phyloP scores from a whole-genome alignment of 1,284 basidiomycete species.

The Ceratobasidium sp. region DNA sequence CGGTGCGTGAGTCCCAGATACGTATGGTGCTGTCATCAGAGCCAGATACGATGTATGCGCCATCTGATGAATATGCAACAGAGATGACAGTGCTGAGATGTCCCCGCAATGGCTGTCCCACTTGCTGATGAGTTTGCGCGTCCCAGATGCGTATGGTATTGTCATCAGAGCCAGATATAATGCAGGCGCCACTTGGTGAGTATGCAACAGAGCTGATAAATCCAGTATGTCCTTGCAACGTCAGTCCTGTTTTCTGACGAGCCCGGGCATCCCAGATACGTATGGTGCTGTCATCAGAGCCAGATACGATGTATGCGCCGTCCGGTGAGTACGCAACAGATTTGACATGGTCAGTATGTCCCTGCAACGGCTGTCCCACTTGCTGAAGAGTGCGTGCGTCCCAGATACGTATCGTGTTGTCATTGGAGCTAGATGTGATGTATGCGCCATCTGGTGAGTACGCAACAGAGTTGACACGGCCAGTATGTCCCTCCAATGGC shows the following conservation, averaged over 20 bases:
- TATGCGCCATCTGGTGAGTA: constrained; percentile 12
- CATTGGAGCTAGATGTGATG: constrained; percentile 14
- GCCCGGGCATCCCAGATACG: constrained; percentile 8
- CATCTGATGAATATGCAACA: neutral
- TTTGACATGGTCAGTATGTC: neutral
- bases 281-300: neutral
- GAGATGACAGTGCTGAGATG: neutral
- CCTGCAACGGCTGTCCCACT: neutral
- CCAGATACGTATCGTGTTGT: constrained; percentile 29
- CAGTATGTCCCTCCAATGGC: neutral
- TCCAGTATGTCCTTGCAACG: neutral
- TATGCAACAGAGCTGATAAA: neutral
- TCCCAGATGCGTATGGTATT: neutral
- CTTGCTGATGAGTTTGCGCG: neutral
- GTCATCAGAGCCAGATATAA: neutral
- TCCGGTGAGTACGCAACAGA: neutral
- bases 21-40: neutral
- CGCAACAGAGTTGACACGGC: neutral
- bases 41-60: neutral
- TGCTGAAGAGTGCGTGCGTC: constrained; percentile 2
- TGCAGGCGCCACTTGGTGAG: neutral
- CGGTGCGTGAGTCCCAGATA: neutral
- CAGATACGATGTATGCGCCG: neutral
- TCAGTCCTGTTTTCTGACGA: neutral
- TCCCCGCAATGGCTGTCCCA: neutral